Conservation (phyloP, 129 eudicot species). For the Mikania micrantha region DNA sequence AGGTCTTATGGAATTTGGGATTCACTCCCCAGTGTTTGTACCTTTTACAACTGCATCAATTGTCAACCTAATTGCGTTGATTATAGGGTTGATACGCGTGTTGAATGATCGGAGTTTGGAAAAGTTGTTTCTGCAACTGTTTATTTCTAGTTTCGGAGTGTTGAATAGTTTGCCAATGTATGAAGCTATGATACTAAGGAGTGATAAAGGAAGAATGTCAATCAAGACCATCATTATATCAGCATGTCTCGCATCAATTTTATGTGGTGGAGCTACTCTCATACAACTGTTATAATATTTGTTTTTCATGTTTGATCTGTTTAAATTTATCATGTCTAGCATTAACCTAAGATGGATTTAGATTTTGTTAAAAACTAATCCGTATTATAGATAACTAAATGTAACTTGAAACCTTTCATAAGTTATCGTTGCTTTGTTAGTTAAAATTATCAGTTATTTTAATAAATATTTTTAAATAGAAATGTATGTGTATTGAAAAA, state of each 20-base stretch:
- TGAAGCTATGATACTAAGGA: slow-evolving; percentile 63
- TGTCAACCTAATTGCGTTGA: slow-evolving; percentile 43
- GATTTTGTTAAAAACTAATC: no score
- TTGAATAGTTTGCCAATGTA: slow-evolving; percentile 57
- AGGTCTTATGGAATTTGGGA: slow-evolving; percentile 68
- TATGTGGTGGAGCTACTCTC: slow-evolving; percentile 22
- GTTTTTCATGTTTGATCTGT: no score
- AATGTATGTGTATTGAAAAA: no score
- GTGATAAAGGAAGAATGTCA: slow-evolving; percentile 60
- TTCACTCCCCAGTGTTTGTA: slow-evolving; percentile 57
- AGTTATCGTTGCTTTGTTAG: no score
- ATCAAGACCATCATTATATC: slow-evolving; percentile 31
- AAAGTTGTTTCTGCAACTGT: slow-evolving; percentile 32
- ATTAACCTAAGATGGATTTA: no score
- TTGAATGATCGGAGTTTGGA: slow-evolving; percentile 15
- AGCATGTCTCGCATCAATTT: slow-evolving; percentile 23
- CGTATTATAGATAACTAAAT: no score
- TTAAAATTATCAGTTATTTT: no score
- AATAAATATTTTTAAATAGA: no score
- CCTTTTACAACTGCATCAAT: slow-evolving; percentile 49
- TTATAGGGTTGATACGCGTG: slow-evolving; percentile 18
- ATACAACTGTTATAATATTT: no score
- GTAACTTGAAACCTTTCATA: no score
- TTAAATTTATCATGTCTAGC: no score
- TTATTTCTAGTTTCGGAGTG: slow-evolving; percentile 51